Evolutionary conservation across 768 basidiomycete genomes (phyloP).

Genomic region (Lactarius hengduanensis): DNA sequence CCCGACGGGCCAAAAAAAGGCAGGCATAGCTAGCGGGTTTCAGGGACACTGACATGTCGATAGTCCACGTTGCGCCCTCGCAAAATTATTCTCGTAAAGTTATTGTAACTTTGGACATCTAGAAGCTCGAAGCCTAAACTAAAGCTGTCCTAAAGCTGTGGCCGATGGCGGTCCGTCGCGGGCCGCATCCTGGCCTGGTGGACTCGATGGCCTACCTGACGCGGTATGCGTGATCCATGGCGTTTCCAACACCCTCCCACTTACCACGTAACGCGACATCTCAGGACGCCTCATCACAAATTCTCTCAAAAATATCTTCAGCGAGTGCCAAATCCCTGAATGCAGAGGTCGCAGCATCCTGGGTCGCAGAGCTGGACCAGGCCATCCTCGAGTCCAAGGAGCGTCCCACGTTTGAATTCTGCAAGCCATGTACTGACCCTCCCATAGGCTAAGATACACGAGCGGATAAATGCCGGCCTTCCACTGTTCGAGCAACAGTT

Average conservation of each 20-base stretch:
- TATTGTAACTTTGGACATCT: no score
- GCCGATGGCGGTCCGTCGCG: no score
- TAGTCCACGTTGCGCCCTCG: background rate
- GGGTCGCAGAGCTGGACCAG: slow-evolving; percentile 70
- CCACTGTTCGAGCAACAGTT: slow-evolving; percentile 64
- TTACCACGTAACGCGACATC: slow-evolving; percentile 60
- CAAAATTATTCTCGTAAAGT: no score
- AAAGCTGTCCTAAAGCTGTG: no score
- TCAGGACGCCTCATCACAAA: slow-evolving; percentile 67
- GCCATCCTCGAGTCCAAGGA: slow-evolving; percentile 75
- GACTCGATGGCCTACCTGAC: no score
- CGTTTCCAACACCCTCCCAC: slow-evolving; percentile 71
- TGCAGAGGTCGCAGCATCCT: slow-evolving; percentile 60
- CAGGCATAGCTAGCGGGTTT: no score
- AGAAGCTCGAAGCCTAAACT: no score
- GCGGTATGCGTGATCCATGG: slow-evolving; percentile 46
- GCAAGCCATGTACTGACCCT: slow-evolving; percentile 4
- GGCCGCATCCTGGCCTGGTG: no score
- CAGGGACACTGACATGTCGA: no score
- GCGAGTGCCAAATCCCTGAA: slow-evolving; percentile 57
- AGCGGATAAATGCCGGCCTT: slow-evolving; percentile 64
- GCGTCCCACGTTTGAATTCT: slow-evolving; percentile 11
- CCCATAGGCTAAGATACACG: slow-evolving; percentile 62
- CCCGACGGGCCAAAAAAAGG: no score
- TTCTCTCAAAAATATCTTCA: slow-evolving; percentile 68